Conservation (phyloP, 1,284 basidiomycete genomes). For the Sporisorium exsertum region DNA sequence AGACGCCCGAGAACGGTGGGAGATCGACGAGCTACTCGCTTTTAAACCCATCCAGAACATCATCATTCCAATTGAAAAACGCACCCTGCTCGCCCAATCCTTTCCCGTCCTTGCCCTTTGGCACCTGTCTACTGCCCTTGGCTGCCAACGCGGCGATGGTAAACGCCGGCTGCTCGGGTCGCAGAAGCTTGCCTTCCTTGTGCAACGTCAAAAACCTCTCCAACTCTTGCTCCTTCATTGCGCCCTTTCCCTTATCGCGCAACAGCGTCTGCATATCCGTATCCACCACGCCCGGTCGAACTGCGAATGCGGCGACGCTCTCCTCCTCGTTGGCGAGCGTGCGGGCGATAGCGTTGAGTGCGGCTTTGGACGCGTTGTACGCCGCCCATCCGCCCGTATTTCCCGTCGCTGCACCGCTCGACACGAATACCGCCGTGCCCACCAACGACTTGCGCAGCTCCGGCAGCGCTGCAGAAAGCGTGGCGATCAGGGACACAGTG, state of each 20-base stretch:
- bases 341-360: conserved; percentile 82
- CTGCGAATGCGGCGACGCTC: conserved; percentile 77
- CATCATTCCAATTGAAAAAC: conserved; percentile 76
- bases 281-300: conserved; percentile 87
- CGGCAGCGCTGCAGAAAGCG: conserved; percentile 77
- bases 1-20: too few relatives aligned
- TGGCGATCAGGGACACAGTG: conserved; percentile 81
- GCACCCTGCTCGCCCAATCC: conserved; percentile 72
- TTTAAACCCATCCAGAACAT: conserved; percentile 19
- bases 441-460: conserved; percentile 73
- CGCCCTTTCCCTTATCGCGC: background rate
- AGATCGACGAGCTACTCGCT: conserved; percentile 26
- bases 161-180: conserved; percentile 74
- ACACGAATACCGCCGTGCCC: conserved; percentile 81
- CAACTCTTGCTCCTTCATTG: conserved; percentile 71
- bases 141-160: conserved; percentile 75
- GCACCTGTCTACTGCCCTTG: conserved; percentile 71
- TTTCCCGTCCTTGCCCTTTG: conserved; percentile 57
- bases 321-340: conserved; percentile 85
- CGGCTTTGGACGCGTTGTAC: conserved; percentile 78
- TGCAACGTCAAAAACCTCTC: conserved; percentile 76
- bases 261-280: conserved; percentile 60
- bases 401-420: conserved; percentile 82
- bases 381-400: conserved; percentile 79
- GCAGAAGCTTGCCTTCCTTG: conserved; percentile 75